Conservation (phyloP, 108 stramenopile genomes). For the Thalassiosira profunda region DNA sequence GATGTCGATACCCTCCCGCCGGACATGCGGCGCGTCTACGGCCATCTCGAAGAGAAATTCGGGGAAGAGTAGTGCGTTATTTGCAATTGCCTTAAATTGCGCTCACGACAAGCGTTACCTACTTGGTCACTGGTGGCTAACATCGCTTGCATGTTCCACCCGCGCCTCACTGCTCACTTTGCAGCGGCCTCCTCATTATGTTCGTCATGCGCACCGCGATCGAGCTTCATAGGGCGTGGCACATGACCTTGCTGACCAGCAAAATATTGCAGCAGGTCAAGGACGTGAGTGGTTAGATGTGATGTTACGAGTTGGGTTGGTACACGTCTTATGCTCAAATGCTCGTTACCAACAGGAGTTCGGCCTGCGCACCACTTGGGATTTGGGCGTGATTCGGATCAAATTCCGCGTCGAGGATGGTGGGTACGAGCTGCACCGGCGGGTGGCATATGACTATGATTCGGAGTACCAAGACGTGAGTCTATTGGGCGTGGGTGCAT, state of each 20-base stretch:
- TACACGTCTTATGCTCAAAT: too few species aligned
- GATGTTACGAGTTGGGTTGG: too few species aligned
- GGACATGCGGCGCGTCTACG: conserved; percentile 46
- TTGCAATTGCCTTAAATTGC: too few species aligned
- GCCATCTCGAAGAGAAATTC: conserved; percentile 22
- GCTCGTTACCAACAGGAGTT: conserved; percentile 52
- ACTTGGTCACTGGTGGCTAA: too few species aligned
- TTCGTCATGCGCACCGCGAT: conserved; percentile 50
- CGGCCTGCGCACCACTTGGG: conserved; percentile 52
- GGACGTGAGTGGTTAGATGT: too few species aligned
- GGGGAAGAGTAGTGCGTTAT: conserved; percentile 62
- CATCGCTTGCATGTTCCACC: too few species aligned
- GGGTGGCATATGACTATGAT: conserved; percentile 62
- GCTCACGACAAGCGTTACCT: too few species aligned
- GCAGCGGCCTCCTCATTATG: conserved; percentile 38
- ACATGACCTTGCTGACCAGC: conserved; percentile 32
- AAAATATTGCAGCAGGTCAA: not conserved
- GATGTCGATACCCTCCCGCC: conserved; percentile 42
- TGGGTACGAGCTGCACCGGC: conserved; percentile 48
- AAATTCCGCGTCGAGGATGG: conserved; percentile 58
- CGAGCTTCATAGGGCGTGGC: conserved; percentile 62
- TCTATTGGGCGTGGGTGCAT: too few species aligned
- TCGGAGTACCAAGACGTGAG: conserved; percentile 56
- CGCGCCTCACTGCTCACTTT: too few species aligned
- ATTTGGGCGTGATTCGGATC: conserved; percentile 49